These are phyloP conservation scores for Chytriomyces hyalinus DNA, from an alignment of 192 early-diverging fungal species.

Conservation along the genomic window DNA sequence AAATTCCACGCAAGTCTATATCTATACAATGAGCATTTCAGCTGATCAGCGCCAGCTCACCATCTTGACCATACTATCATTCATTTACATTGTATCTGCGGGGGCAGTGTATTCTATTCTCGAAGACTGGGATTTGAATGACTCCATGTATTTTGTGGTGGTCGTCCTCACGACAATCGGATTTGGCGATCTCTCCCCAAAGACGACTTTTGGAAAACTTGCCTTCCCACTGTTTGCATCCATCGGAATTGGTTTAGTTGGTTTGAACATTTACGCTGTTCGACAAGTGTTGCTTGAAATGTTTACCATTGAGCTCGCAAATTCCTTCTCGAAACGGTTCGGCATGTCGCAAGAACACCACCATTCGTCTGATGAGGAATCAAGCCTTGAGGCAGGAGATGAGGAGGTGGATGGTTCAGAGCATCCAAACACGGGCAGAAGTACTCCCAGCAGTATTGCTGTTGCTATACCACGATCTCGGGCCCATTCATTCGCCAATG, in stretches of 20 bases:
- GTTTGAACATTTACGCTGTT: slow-evolving; percentile 49
- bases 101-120: slow-evolving; percentile 42
- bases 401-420: not conserved
- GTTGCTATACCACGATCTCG: not conserved
- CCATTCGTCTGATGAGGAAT: not conserved
- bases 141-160: slow-evolving; percentile 46
- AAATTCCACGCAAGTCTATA: slow-evolving; percentile 42
- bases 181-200: slow-evolving; percentile 55
- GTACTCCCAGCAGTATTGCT: not conserved
- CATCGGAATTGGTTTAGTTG: slow-evolving; percentile 51
- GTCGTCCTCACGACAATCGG: slow-evolving; percentile 54
- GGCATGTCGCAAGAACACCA: slow-evolving; percentile 42
- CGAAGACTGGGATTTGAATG: slow-evolving; percentile 59
- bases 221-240: slow-evolving; percentile 38
- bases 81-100: slow-evolving; percentile 41
- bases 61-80: slow-evolving; percentile 46
- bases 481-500: too few species aligned
- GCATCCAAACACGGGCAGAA: too few species aligned
- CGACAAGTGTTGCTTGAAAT: slow-evolving; percentile 56
- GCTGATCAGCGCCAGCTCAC: slow-evolving; percentile 53
- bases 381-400: not conserved
- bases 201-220: slow-evolving; percentile 38
- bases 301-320: slow-evolving; percentile 50
- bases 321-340: slow-evolving; percentile 44
- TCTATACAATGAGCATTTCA: slow-evolving; percentile 46